Evolutionary conservation across 768 basidiomycete species (phyloP).

Genomic region (Russula vinacea): DNA sequence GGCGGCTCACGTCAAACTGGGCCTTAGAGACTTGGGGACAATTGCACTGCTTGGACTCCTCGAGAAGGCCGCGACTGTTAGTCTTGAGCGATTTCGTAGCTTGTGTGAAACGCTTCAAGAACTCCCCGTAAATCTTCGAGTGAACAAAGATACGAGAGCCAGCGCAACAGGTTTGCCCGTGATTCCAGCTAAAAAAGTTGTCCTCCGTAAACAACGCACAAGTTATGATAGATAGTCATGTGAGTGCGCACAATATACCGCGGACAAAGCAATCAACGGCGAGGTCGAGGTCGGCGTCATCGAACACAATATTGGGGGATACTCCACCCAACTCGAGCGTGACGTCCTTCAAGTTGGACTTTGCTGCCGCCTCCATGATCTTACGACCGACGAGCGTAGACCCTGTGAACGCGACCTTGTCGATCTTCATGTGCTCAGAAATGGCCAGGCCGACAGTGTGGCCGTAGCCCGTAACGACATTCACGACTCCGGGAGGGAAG

Average conservation of each 20-base stretch:
- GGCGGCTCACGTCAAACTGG: constrained; percentile 59
- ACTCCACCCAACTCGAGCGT: too few relatives aligned
- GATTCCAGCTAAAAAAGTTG: constrained; percentile 53
- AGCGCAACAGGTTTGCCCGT: constrained; percentile 76
- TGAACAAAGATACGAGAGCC: constrained; percentile 84
- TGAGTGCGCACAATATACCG: constrained; percentile 51
- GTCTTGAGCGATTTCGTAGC: constrained; percentile 44
- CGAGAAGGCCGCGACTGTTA: constrained; percentile 71
- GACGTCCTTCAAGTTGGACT: too few relatives aligned
- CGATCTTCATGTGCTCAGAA: too few relatives aligned
- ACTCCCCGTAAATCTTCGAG: constrained; percentile 72
- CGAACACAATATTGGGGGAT: constrained; percentile 41
- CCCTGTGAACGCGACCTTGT: too few relatives aligned
- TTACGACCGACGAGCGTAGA: too few relatives aligned
- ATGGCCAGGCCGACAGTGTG: too few relatives aligned
- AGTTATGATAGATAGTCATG: too few relatives aligned
- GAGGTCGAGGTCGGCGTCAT: constrained; percentile 57
- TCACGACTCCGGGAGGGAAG: too few relatives aligned
- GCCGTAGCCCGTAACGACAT: too few relatives aligned
- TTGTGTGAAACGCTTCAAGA: constrained; percentile 56
- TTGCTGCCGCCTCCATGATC: too few relatives aligned
- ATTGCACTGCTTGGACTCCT: constrained; percentile 46
- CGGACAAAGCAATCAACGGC: constrained; percentile 55
- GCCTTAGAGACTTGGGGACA: constrained; percentile 76
- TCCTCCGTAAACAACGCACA: neutral